Evolutionary conservation across 208 protist species (phyloP).

Genomic region (Leishmania aethiopica): DNA sequence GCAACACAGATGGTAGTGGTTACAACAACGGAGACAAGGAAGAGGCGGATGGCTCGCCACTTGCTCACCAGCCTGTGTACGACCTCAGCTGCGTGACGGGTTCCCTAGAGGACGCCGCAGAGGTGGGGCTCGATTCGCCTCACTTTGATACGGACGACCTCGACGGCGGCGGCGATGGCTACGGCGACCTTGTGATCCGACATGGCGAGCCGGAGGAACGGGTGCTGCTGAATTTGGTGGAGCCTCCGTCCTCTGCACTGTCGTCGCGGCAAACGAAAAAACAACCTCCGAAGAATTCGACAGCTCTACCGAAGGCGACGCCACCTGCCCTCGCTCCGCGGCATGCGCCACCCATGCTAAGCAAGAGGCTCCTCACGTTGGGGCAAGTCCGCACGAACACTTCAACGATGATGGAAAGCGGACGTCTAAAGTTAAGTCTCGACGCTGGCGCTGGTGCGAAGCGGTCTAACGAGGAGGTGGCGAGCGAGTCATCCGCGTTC

Average conservation of each 20-base stretch:
- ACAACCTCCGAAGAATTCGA: background rate
- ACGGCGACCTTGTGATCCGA: background rate
- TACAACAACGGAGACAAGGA: background rate
- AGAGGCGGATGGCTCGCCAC: background rate
- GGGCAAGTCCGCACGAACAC: constrained; percentile 2
- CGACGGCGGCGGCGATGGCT: background rate
- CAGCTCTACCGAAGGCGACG: background rate
- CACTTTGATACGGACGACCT: background rate
- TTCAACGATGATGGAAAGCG: background rate
- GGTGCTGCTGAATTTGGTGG: background rate
- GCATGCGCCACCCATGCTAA: background rate
- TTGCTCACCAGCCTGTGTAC: background rate
- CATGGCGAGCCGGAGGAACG: background rate
- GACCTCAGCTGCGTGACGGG: constrained; percentile 3
- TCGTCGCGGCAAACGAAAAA: background rate
- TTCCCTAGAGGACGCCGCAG: background rate
- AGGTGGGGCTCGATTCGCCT: background rate
- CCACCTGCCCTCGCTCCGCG: background rate
- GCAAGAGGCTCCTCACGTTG: background rate
- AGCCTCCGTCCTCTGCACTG: background rate
- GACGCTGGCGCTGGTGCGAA: background rate
- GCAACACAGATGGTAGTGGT: background rate
- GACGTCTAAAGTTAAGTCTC: constrained; percentile 3
- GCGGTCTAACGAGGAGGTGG: background rate
- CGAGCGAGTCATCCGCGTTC: background rate